Conservation (phyloP, 2,329 filamentous ascomycete species). For the Byssoonygena ceratinophila region DNA sequence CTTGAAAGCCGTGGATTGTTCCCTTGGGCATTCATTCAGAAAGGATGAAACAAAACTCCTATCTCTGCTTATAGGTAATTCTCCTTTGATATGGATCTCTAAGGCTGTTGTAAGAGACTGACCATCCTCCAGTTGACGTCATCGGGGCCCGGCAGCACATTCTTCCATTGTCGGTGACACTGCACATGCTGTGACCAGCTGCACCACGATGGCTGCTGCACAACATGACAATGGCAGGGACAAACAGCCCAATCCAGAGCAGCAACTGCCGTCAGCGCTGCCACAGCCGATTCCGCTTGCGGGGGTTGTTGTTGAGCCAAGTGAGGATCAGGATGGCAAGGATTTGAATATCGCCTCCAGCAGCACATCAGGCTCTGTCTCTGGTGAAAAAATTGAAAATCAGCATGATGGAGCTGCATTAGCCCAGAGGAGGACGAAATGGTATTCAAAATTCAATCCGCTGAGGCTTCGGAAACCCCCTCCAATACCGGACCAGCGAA, state of each 20-base stretch:
- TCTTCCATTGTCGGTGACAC: constrained; percentile 1
- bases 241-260: not conserved
- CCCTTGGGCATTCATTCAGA: not conserved
- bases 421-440: constrained; percentile 20
- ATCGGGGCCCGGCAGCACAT: constrained; percentile 1
- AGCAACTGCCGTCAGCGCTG: not conserved
- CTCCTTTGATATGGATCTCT: not conserved
- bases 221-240: not conserved
- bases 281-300: not conserved
- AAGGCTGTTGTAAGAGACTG: not conserved
- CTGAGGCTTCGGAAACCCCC: constrained; percentile 41
- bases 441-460: constrained; percentile 36
- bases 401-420: not conserved
- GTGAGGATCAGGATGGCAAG: not conserved
- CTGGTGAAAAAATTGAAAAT: not conserved
- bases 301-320: not conserved
- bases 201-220: constrained; percentile 1
- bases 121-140: constrained; percentile 6
- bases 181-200: not conserved
- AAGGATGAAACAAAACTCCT: not conserved
- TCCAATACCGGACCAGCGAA: constrained; percentile 46
- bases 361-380: not conserved
- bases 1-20: not conserved
- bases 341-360: not conserved
- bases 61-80: not conserved